A percentile compares a stretch with the other conserved stretches of the same genome.
phyloP scores from a whole-genome alignment of 495 filamentous ascomycete species.

The Aspergillus olivimuriae region DNA sequence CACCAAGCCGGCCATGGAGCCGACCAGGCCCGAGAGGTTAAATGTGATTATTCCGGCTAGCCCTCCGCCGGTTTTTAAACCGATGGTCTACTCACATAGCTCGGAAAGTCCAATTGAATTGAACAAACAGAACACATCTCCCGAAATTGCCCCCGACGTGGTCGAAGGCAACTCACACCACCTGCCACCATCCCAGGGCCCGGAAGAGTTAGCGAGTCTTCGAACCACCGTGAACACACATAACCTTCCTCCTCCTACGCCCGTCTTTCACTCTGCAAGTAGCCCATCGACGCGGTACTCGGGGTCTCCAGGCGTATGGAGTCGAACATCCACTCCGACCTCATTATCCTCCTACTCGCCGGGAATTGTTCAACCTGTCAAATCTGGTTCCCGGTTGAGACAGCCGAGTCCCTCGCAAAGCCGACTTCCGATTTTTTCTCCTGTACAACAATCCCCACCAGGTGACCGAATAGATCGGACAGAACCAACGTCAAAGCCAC shows the following conservation, averaged over 20 bases:
- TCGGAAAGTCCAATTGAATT: constrained; percentile 5
- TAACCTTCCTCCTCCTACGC: constrained; percentile 60
- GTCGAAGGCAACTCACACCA: constrained; percentile 11
- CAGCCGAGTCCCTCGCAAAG: constrained; percentile 60
- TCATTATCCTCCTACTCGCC: constrained; percentile 95
- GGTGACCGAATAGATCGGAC: constrained; percentile 57
- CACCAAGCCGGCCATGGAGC: constrained; percentile 11
- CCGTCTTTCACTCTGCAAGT: constrained; percentile 59
- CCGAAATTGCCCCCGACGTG: constrained; percentile 9
- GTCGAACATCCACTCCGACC: constrained; percentile 89
- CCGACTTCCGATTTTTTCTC: constrained; percentile 55
- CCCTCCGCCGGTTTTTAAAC: constrained; percentile 4
- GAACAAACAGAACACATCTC: constrained; percentile 2
- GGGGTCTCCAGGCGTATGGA: constrained; percentile 82
- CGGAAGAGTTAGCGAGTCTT: constrained; percentile 39
- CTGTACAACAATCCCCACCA: constrained; percentile 46
- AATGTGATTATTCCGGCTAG: constrained; percentile 32
- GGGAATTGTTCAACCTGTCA: constrained; percentile 58
- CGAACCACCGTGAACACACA: constrained; percentile 44
- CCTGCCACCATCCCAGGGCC: constrained; percentile 20
- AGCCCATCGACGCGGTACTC: constrained; percentile 94
- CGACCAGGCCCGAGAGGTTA: constrained; percentile 20
- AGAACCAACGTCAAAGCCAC: background rate
- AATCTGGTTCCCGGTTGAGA: constrained; percentile 49
- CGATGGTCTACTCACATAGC: constrained; percentile 4